Base-by-base conservation (phyloP, 495 filamentous ascomycete genomes). In the Haplographium delicatum region DNA sequence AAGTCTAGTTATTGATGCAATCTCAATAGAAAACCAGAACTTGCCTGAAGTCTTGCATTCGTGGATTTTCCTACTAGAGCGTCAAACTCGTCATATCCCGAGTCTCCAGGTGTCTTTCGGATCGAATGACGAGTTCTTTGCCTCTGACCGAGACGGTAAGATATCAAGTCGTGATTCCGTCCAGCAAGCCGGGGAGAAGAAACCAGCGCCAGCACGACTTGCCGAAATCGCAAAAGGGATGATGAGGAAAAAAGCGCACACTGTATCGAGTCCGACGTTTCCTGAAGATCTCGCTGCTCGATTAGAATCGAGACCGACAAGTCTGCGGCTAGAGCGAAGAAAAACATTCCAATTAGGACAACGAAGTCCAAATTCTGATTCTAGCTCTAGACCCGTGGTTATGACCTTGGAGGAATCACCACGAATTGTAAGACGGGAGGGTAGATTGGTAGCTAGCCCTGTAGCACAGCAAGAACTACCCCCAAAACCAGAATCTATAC, bases 111-210 rank as follows among this genome's bases (percentile, higher is more conserved):
- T 72, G 5, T 60, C 70, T 22, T 58, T 72, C 22, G 64, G 67
- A 7, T 65, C 67, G 22, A 66, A 68, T 15, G 64, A 71, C 46
- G 68, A 63, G 8, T 72, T 70, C 53, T 70, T 64, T 44, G 69
- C 68, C 1, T 69, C 68, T 2, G 69, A 72, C 34, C 53, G 65
- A 45, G 55, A 65, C 34, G 66, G 68, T n/a, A 69, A 70, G 39
- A 43, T 70, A 10, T 57, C 62, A 7, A 64, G 58, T 51, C 53
- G 53, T 6, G 53, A 56, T 33, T n/a, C 34, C 1, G 19, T 11
- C 9, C 11, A 22, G 15, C 34, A 25, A 23, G 4, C 33, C 6
- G 25, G 24, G n/a, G 47, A 38, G 5, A 28, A 7, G 6, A 44
- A 55, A 15, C 1, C 44, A 7, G 16, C 37, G 6, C 16, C 44